Evolutionary conservation across 768 basidiomycete genomes (phyloP).

Genomic region (Auricularia sp.): DNA sequence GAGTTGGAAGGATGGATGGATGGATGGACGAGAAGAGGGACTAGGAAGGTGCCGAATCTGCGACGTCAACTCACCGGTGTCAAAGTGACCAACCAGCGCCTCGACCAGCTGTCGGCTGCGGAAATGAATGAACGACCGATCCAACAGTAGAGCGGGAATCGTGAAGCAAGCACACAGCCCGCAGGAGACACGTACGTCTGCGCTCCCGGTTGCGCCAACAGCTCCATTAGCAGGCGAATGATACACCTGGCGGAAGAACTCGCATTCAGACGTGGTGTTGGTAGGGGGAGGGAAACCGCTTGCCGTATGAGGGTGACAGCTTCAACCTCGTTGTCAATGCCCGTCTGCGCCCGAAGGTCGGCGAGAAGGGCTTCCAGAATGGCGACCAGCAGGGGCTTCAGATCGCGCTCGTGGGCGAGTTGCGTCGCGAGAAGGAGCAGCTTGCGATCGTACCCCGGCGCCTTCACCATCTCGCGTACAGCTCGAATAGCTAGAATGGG

Average conservation of each 20-base stretch:
- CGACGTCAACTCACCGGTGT: neutral
- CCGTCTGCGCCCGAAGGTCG: slow-evolving; percentile 49
- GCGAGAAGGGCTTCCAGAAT: slow-evolving; percentile 64
- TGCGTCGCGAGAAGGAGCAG: slow-evolving; percentile 78
- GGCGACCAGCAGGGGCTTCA: slow-evolving; percentile 61
- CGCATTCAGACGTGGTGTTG: neutral
- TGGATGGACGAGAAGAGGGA: neutral
- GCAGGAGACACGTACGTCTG: slow-evolving; percentile 37
- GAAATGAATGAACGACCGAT: slow-evolving; percentile 1
- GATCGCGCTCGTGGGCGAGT: slow-evolving; percentile 69
- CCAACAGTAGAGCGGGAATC: neutral
- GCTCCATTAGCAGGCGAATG: slow-evolving; percentile 59
- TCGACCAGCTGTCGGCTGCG: slow-evolving; percentile 44
- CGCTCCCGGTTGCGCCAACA: slow-evolving; percentile 56
- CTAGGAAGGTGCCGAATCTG: too few relatives aligned
- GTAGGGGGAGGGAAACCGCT: neutral
- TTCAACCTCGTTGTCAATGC: slow-evolving; percentile 53
- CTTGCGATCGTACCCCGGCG: slow-evolving; percentile 73
- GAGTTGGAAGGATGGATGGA: neutral
- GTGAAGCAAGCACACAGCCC: slow-evolving; percentile 11
- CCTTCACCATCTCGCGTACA: slow-evolving; percentile 58
- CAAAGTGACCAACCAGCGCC: slow-evolving; percentile 34
- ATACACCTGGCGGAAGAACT: slow-evolving; percentile 40
- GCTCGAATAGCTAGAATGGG: slow-evolving; percentile 43
- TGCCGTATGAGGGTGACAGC: slow-evolving; percentile 65